A percentile compares a stretch with the other conserved stretches of the same genome.
Conservation (phyloP, 163 green algal genomes). For the Scenedesmus sp. region DNA sequence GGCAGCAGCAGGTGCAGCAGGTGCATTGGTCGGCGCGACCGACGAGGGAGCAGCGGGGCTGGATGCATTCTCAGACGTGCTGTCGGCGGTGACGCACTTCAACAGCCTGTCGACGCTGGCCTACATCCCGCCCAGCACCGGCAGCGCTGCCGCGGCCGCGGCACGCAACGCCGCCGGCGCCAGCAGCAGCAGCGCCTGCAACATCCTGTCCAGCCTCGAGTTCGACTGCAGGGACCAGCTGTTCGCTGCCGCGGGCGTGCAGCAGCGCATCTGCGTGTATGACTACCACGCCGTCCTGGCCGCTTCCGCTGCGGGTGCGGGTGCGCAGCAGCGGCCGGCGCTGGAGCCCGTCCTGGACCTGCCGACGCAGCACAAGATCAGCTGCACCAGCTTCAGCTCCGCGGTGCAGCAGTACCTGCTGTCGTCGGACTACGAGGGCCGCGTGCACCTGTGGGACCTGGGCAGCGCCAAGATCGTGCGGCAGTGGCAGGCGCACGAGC, state of each 20-base stretch:
- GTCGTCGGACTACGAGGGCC: slow-evolving; percentile 50
- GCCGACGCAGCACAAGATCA: slow-evolving; percentile 76
- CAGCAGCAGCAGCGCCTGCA: slow-evolving; percentile 55
- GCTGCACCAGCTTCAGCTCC: slow-evolving; percentile 73
- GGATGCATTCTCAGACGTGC: slow-evolving; percentile 73
- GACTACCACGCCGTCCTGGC: slow-evolving; percentile 64
- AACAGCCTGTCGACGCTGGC: slow-evolving; percentile 60
- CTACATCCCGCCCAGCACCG: slow-evolving; percentile 61
- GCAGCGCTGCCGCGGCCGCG: neutral
- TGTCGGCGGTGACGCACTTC: slow-evolving; percentile 61
- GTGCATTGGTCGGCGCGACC: neutral
- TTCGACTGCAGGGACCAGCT: slow-evolving; percentile 71
- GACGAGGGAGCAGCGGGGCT: slow-evolving; percentile 54
- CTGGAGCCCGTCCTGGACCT: slow-evolving; percentile 65
- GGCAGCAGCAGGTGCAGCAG: neutral
- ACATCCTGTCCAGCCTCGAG: slow-evolving; percentile 79
- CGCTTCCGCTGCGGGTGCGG: neutral
- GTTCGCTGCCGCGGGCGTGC: slow-evolving; percentile 77
- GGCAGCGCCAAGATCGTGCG: slow-evolving; percentile 5
- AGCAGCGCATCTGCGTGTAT: slow-evolving; percentile 77
- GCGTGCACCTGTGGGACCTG: slow-evolving; percentile 53
- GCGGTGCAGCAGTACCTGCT: slow-evolving; percentile 51
- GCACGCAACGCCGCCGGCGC: neutral
- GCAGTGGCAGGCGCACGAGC: slow-evolving; percentile 41
- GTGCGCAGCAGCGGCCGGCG: neutral